Base-by-base conservation (phyloP, 2,329 filamentous ascomycete species). In the Cladobotryum mycophilum region DNA sequence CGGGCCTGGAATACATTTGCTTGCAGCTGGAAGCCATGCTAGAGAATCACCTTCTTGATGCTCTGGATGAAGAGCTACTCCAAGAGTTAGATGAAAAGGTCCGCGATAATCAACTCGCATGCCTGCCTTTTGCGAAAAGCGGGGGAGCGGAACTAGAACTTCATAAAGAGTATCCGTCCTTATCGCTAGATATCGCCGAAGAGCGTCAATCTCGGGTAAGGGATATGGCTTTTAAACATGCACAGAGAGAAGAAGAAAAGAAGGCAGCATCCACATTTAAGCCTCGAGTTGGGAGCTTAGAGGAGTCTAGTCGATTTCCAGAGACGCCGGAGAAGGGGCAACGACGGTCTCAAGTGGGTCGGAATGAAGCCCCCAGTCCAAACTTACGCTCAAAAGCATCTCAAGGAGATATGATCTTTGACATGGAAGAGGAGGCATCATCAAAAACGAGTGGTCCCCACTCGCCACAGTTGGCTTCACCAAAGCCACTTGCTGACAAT, bases 21-120 rank as follows among this genome's bases (percentile, higher is more conserved):
- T 73, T 96, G 41, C 95, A 96, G 61, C 76, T 97, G 51, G 93
- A 99, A 67, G 82, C 84, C 6, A 89, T 97, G 78, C 81, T 99
- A 46, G 90, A 96, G 62, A 96, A 95, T 55, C 86, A 89, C 59
- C 76, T 92, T 14, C 76, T 99, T 3, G 88, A 95, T 57, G 86
- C 89, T 51, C 78, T 99, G 14, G 91, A 97, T 48, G 82, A 87
- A 40, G 86, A 95, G 53, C 71, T 97, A n/a, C 70, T 96, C 14
- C 61, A 79, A 3, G 89, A 96, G 48, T 76, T 99, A 3, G 89
- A 96, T 63, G 75, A 79, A 45, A 79, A 89, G 11, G 89, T 95
- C 13, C 84, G 85, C 52, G 81, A 84, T 41, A 95, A 96, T 58
- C 93, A 99, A 63, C 71, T 90, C 38, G 81, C 86, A 11, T 85